Conservation (phyloP, 148 eudicot genomes). For the Rhododendron mucronatum region DNA sequence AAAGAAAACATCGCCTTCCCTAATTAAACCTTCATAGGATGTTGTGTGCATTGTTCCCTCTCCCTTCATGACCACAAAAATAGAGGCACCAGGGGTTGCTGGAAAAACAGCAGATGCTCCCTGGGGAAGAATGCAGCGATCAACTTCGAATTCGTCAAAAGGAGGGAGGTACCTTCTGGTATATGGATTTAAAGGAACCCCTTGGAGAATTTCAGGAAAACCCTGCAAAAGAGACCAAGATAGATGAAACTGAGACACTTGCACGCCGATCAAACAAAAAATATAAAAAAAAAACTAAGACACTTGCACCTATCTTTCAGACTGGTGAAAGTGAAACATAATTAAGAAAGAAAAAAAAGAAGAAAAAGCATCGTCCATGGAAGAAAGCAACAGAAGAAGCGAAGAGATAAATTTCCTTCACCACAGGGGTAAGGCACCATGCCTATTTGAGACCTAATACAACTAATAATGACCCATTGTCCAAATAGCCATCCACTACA, state of each 20-base stretch:
- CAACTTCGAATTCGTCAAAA: conserved; percentile 94
- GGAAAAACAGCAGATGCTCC: conserved; percentile 45
- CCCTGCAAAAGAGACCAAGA: conserved; percentile 46
- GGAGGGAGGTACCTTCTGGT: conserved; percentile 68
- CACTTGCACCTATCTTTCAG: background rate
- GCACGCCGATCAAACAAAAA: too few relatives aligned
- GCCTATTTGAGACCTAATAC: background rate
- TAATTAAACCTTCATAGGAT: conserved; percentile 30
- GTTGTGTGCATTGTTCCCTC: conserved; percentile 38
- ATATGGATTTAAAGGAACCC: conserved; percentile 44
- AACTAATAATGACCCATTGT: background rate
- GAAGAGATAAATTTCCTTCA: background rate
- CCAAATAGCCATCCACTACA: background rate
- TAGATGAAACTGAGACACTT: background rate
- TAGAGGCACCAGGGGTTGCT: conserved; percentile 58
- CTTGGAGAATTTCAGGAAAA: conserved; percentile 58
- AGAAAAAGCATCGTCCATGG: background rate
- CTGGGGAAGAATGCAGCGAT: conserved; percentile 49
- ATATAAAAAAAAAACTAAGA: background rate
- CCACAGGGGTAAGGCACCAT: background rate
- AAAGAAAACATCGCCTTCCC: conserved; percentile 68
- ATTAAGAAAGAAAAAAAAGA: background rate
- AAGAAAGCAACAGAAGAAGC: background rate
- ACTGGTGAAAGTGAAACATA: background rate
- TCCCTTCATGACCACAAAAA: conserved; percentile 64